Percentiles rank a stretch among this genome's conserved stretches.
Evolutionary conservation across 768 basidiomycete genomes (phyloP).

Genomic region (Austroboletus festivus): DNA sequence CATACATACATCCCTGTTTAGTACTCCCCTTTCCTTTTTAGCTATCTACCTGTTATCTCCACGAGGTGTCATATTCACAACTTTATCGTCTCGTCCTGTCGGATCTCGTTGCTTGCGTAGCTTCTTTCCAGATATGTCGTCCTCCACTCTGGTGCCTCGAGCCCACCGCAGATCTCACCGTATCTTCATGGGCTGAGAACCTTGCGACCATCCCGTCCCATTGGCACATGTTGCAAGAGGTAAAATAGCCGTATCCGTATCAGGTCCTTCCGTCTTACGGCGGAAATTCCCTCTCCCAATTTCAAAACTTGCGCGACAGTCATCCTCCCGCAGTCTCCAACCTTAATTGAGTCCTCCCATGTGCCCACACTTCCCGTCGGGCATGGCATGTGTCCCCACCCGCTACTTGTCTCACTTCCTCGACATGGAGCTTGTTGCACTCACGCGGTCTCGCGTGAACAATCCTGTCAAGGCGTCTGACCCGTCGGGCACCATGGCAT

Average conservation of each 20-base stretch:
- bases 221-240: slow-evolving; percentile 13
- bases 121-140: slow-evolving; percentile 27
- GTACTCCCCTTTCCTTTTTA: slow-evolving; percentile 17
- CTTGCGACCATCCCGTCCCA: slow-evolving; percentile 6
- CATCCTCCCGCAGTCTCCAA: slow-evolving; percentile 8
- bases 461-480: slow-evolving; percentile 5
- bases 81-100: slow-evolving; percentile 20
- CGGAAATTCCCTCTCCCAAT: slow-evolving; percentile 19
- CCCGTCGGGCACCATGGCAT: slow-evolving; percentile 4
- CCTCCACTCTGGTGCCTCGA: slow-evolving; percentile 24
- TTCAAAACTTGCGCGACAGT: slow-evolving; percentile 21
- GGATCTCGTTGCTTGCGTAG: slow-evolving; percentile 28
- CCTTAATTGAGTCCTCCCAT: slow-evolving; percentile 9
- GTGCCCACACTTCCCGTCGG: slow-evolving; percentile 10
- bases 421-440: slow-evolving; percentile 22
- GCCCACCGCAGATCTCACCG: slow-evolving; percentile 4
- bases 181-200: slow-evolving; percentile 8
- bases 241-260: slow-evolving; percentile 6
- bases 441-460: slow-evolving; percentile 3
- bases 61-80: slow-evolving; percentile 27
- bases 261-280: slow-evolving; percentile 1
- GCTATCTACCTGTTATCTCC: slow-evolving; percentile 32
- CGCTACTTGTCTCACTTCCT: slow-evolving; percentile 17
- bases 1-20: slow-evolving; percentile 19
- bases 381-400: slow-evolving; percentile 2